Percentiles rank a stretch among this genome's conserved stretches.
Evolutionary conservation across 2,329 filamentous ascomycete species (phyloP).

Genomic region (Cladosporium sp.): DNA sequence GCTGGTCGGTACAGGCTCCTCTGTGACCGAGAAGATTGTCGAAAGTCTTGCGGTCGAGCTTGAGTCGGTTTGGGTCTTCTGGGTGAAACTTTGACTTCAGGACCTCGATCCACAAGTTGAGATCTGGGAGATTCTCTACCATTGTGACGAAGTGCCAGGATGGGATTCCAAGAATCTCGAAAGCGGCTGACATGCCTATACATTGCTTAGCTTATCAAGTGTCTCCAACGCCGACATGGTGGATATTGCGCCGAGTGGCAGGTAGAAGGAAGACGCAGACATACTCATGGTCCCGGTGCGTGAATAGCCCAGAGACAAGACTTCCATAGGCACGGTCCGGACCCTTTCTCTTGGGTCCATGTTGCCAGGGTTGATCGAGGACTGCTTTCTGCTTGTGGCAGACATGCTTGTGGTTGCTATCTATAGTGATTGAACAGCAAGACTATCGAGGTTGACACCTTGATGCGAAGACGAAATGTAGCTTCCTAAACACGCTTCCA

Average conservation of each 20-base stretch:
- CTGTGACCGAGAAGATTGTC: constrained; percentile 16
- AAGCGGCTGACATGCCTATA: constrained; percentile 4
- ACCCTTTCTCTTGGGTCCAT: background rate
- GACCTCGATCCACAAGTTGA: constrained; percentile 14
- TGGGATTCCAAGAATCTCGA: constrained; percentile 10
- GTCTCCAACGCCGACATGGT: no score
- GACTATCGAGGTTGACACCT: no score
- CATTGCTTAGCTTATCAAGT: background rate
- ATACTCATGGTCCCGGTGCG: constrained; percentile 24
- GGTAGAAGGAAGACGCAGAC: background rate
- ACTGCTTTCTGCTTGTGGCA: background rate
- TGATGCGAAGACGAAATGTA: no score
- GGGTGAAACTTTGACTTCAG: constrained; percentile 16
- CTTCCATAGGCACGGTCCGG: constrained; percentile 19
- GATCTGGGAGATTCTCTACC: constrained; percentile 15
- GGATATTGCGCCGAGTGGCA: background rate
- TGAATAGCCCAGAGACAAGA: constrained; percentile 21
- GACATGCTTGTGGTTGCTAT: background rate
- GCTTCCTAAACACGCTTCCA: no score
- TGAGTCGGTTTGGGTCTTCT: background rate
- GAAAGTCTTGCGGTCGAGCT: constrained; percentile 12
- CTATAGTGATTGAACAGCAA: no score
- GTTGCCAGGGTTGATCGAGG: background rate
- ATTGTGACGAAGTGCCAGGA: constrained; percentile 14
- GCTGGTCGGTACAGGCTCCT: constrained; percentile 13